phyloP scores from a whole-genome alignment of 495 filamentous ascomycete genomes.

The Xylaria intraflava region DNA sequence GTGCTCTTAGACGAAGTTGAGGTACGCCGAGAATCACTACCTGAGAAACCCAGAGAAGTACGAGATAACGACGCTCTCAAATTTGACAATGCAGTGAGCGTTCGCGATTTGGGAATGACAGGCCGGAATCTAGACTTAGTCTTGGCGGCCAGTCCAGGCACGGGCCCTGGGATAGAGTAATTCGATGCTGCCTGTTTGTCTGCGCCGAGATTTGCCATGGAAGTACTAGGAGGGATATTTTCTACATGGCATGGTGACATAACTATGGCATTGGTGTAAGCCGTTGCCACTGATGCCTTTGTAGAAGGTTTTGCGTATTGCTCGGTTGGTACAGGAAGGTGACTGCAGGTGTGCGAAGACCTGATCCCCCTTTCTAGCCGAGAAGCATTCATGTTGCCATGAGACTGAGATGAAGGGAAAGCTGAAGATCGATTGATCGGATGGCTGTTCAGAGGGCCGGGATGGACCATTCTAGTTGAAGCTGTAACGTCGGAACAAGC shows the following conservation, averaged over 20 bases:
- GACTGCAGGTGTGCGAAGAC: conserved; percentile 8
- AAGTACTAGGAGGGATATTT: conserved; percentile 15
- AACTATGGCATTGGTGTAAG: background rate
- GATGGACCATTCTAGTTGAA: background rate
- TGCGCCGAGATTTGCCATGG: background rate
- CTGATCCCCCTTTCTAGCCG: background rate
- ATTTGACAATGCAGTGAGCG: conserved; percentile 33
- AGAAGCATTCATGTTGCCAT: background rate
- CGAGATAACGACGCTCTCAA: conserved; percentile 35
- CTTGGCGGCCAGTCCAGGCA: conserved; percentile 5
- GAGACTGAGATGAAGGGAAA: conserved; percentile 1
- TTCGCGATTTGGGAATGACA: conserved; percentile 30
- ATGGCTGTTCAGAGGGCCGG: conserved; percentile 10
- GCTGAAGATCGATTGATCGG: background rate
- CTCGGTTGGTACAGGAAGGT: conserved; percentile 6
- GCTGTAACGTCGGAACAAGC: conserved; percentile 6
- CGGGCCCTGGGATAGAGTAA: background rate
- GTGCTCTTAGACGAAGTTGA: conserved; percentile 13
- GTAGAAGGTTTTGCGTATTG: background rate
- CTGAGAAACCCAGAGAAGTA: conserved; percentile 17
- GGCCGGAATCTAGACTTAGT: conserved; percentile 3
- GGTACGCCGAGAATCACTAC: conserved; percentile 20
- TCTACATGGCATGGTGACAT: conserved; percentile 13
- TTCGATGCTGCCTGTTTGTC: conserved; percentile 8
- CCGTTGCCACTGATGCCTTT: background rate